These are phyloP conservation scores for Artemisia argyi DNA, from an alignment of 129 eudicot species.

Conservation along the genomic window DNA sequence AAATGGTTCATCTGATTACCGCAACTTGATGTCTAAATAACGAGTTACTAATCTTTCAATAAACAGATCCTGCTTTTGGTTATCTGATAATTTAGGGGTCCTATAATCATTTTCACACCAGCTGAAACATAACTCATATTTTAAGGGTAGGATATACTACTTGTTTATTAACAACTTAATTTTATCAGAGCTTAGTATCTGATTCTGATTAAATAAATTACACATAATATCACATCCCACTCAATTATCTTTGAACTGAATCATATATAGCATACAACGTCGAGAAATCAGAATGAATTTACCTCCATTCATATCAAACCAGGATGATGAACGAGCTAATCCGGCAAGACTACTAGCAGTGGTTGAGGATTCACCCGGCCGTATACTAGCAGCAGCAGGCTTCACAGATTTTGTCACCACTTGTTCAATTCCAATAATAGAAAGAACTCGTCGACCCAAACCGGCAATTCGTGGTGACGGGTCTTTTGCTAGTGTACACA, in stretches of 20 bases:
- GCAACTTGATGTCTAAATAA: not conserved
- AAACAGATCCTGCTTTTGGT: not conserved
- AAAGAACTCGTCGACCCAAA: conserved; percentile 78
- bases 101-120: not conserved
- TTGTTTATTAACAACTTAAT: not conserved
- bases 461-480: conserved; percentile 84
- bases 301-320: conserved; percentile 99
- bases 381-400: conserved; percentile 36
- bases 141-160: not conserved
- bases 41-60: not conserved
- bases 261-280: not conserved
- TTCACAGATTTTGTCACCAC: conserved; percentile 70
- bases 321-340: conserved; percentile 86
- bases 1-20: not conserved
- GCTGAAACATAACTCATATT: not conserved
- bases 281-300: conserved; percentile 2
- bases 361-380: conserved; percentile 54
- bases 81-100: not conserved
- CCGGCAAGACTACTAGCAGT: conserved; percentile 61
- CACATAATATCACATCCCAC: not conserved
- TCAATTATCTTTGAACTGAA: not conserved
- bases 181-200: not conserved
- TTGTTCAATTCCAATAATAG: conserved; percentile 90
- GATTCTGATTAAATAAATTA: not conserved
- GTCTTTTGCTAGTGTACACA: conserved; percentile 91